These are phyloP conservation scores for Leishmania guyanensis DNA, from an alignment of 208 protist genomes.

Conservation along the genomic window DNA sequence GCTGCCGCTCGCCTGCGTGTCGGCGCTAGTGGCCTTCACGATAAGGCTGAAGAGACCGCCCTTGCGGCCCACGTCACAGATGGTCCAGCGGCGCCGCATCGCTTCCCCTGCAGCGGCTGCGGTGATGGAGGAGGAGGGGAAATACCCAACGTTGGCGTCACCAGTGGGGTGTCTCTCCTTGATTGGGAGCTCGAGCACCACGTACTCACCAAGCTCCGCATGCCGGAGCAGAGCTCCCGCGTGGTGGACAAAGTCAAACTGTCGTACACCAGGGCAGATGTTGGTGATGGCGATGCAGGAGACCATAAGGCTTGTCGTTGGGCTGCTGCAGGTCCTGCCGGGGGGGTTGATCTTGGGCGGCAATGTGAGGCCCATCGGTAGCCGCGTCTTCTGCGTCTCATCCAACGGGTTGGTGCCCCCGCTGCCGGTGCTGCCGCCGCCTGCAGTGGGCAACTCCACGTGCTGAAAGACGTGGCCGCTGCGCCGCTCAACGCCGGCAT, in stretches of 20 bases:
- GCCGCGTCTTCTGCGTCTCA: conserved; percentile 3
- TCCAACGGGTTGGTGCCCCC: conserved; percentile 24
- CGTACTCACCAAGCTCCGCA: conserved; percentile 60
- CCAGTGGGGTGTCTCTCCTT: conserved; percentile 10
- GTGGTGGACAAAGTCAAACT: conserved; percentile 53
- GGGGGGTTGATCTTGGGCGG: background rate
- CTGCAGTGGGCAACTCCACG: background rate
- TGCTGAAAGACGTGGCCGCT: conserved; percentile 70
- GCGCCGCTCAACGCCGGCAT: conserved; percentile 29
- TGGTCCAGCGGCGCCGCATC: conserved; percentile 68
- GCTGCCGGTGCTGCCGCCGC: background rate
- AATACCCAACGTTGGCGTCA: background rate
- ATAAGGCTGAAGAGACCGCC: conserved; percentile 65
- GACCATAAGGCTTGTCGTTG: conserved; percentile 23
- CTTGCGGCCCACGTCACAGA: conserved; percentile 48
- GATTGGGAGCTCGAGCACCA: conserved; percentile 68
- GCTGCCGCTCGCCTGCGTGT: conserved; percentile 44
- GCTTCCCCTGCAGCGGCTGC: background rate
- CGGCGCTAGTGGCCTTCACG: conserved; percentile 44
- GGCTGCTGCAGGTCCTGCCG: background rate
- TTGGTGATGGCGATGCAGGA: conserved; percentile 36
- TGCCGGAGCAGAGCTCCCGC: conserved; percentile 32
- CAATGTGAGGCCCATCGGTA: conserved; percentile 16
- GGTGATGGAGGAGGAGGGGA: background rate
- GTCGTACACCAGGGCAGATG: conserved; percentile 53